Evolutionary conservation across 306 rosid species (phyloP), one percentile per base, ranked within the genome.

Genomic region (Prunus davidiana): DNA sequence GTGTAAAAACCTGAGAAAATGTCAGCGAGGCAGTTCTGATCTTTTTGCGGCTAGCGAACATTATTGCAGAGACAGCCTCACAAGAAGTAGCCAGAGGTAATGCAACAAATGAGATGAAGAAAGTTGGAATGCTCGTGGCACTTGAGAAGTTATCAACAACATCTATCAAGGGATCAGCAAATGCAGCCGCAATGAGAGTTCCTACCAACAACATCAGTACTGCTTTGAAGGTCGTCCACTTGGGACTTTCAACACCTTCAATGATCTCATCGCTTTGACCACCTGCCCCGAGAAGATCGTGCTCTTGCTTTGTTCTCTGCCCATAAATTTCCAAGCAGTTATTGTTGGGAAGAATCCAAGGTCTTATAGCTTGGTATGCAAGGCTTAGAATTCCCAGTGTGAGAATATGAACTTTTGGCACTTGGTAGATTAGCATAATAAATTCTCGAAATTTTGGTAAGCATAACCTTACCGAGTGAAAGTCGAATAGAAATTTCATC

Each of bases 11-110:
- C 98, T 92, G 97, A 3, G 99, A 95, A 78, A 87, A 95, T 55
- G 99, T 95, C 38, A 90, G 81, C 2, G 99, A 95, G 54, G 97
- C 87, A 25, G 97, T 92, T 88, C 67, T 81, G n/a, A 84, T 78
- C 87, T 88, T 92, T 69, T 89, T 88, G 46, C 99, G 94, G 78
- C 97, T 90, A 24, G 97, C 92, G 51, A 92, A 92, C 79, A 91
- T 92, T 25, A 95, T 87, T 28, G 97, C 97, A 5, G 99, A 81
- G 25, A 95, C 97, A 34, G 97, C 96, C 84, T 92, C 99, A 65
- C 97, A 92, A 27, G 99, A 88, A 34, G 99, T 95, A 77, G 95
- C 96, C 67, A 95, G 79, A 78, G 99, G 99, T 19, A 92, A 87
- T 5, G 72, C 84, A 27, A 95, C 88, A 80, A 95, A 95, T 10